phyloP scores from a whole-genome alignment of 768 basidiomycete genomes.

The Psilocybe cubensis region DNA sequence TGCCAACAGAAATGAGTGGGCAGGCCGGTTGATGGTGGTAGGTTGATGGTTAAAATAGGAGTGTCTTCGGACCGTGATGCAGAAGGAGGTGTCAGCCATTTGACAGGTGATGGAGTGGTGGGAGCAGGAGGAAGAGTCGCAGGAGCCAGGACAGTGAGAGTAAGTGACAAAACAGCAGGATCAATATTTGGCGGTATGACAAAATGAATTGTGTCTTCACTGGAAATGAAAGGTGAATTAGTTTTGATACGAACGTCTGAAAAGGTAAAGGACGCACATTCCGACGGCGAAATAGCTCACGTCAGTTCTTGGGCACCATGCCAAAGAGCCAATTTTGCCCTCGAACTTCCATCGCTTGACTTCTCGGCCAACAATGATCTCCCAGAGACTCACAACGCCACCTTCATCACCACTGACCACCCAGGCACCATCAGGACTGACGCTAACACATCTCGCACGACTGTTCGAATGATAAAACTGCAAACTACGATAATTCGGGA shows the following conservation, averaged over 20 bases:
- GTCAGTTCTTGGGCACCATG: constrained; percentile 93
- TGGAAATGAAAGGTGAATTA: constrained; percentile 34
- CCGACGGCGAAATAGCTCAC: constrained; percentile 79
- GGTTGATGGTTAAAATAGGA: constrained; percentile 60
- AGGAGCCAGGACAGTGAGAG: constrained; percentile 64
- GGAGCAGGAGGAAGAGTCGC: constrained; percentile 62
- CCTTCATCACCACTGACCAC: constrained; percentile 89
- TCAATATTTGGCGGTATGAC: constrained; percentile 82
- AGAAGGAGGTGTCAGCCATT: constrained; percentile 63
- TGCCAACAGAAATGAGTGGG: constrained; percentile 92
- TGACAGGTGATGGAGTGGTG: constrained; percentile 62
- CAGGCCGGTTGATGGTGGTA: constrained; percentile 69
- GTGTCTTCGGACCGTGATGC: constrained; percentile 51
- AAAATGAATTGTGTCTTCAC: constrained; percentile 81
- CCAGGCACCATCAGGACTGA: constrained; percentile 93
- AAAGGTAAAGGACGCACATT: constrained; percentile 57
- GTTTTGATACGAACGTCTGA: constrained; percentile 4
- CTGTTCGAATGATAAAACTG: constrained; percentile 67
- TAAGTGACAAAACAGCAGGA: constrained; percentile 56
- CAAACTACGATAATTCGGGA: constrained; percentile 86
- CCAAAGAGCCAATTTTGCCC: constrained; percentile 78
- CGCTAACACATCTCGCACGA: constrained; percentile 72
- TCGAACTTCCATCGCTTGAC: constrained; percentile 86
- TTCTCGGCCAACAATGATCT: constrained; percentile 86
- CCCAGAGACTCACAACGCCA: constrained; percentile 89